Percentiles rank a stretch among this genome's conserved stretches.
Conservation (phyloP, 2,329 filamentous ascomycete genomes). For the Talaromyces albobiverticillius region DNA sequence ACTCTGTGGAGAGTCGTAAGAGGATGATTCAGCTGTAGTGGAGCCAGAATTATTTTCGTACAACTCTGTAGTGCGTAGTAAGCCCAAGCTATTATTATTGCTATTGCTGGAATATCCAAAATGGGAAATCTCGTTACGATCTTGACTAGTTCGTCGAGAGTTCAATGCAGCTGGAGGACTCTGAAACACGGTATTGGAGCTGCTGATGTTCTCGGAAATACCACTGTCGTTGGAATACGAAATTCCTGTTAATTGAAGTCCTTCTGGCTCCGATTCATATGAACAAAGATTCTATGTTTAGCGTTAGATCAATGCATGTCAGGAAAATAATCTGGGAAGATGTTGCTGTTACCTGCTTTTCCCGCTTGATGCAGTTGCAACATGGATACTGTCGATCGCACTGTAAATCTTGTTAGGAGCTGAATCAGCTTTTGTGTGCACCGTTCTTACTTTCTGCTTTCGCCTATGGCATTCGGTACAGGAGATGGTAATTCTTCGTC, state of each 20-base stretch:
- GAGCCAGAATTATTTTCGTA: background rate
- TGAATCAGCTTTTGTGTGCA: no score
- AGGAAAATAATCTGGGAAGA: background rate
- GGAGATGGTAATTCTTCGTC: constrained; percentile 15
- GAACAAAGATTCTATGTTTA: constrained; percentile 16
- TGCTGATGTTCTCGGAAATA: background rate
- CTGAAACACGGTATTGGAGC: background rate
- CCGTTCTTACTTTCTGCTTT: constrained; percentile 20
- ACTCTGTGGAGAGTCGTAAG: background rate
- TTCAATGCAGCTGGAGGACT: background rate
- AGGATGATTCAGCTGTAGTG: no score
- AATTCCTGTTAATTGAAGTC: background rate
- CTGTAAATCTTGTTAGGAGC: constrained; percentile 10
- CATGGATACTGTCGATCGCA: constrained; percentile 20
- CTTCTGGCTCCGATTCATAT: constrained; percentile 14
- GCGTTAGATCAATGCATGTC: background rate
- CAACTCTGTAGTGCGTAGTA: constrained; percentile 15
- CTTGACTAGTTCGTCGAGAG: background rate
- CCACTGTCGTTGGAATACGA: background rate
- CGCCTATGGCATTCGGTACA: constrained; percentile 20
- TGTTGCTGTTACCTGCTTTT: constrained; percentile 15
- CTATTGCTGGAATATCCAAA: constrained; percentile 18
- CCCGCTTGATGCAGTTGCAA: constrained; percentile 20
- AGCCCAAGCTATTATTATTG: constrained; percentile 15
- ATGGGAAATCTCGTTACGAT: constrained; percentile 8